Conservation (phyloP, 257 asterid genomes). For the Ophiorrhiza pumila region DNA sequence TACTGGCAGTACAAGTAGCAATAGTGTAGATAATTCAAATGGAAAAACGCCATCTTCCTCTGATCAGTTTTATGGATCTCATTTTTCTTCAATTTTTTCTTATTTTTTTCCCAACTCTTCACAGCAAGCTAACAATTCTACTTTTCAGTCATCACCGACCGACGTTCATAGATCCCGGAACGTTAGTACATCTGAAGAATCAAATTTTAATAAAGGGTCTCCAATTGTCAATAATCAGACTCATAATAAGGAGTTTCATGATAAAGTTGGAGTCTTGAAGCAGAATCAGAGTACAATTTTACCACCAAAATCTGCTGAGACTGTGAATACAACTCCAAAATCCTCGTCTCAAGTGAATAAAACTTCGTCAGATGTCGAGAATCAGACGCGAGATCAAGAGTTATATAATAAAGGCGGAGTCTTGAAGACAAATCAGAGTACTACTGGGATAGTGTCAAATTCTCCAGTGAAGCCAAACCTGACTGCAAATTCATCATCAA, state of each 20-base stretch:
- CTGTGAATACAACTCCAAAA: slow-evolving; percentile 5
- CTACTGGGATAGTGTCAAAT: slow-evolving; percentile 18
- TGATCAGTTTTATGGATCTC: slow-evolving; percentile 45
- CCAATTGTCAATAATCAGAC: slow-evolving; percentile 21
- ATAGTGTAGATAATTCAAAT: no score
- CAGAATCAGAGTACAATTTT: slow-evolving; percentile 20
- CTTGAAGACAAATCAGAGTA: slow-evolving; percentile 37
- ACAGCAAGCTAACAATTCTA: slow-evolving; percentile 20
- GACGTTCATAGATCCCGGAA: slow-evolving; percentile 21
- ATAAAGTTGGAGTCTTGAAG: slow-evolving; percentile 32
- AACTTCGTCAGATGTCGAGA: slow-evolving; percentile 23
- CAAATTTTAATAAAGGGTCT: slow-evolving; percentile 17
- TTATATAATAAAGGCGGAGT: slow-evolving; percentile 30
- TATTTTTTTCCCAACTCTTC: slow-evolving; percentile 51
- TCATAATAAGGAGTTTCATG: neutral
- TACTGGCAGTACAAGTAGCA: neutral
- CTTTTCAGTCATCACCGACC: slow-evolving; percentile 3
- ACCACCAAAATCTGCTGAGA: slow-evolving; percentile 5
- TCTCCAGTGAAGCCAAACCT: slow-evolving; percentile 30
- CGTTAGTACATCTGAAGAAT: slow-evolving; percentile 3
- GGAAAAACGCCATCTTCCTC: no score
- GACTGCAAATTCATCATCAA: slow-evolving; percentile 26
- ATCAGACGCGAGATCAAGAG: slow-evolving; percentile 32
- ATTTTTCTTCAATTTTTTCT: slow-evolving; percentile 43
- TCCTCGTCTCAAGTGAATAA: slow-evolving; percentile 21